Percentiles rank a stretch among this genome's conserved stretches.
Conservation (phyloP, 1,139 yeast genomes). For the Debaryomyces sp. region DNA sequence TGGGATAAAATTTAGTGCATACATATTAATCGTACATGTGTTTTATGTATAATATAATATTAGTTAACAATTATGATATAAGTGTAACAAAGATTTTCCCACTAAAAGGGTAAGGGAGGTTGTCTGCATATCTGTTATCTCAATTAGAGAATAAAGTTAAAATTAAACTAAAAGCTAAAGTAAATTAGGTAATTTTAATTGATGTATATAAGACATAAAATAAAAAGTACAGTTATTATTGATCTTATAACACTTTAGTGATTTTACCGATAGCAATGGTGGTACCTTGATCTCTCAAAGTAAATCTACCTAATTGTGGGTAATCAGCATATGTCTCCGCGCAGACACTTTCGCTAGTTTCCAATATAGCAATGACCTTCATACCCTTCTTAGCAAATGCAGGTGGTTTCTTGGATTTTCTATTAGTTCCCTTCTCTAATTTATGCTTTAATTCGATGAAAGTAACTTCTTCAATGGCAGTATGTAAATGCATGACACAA, state of each 20-base stretch:
- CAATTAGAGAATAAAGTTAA: constrained; percentile 2
- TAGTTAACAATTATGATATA: no score
- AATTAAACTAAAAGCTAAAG: no score
- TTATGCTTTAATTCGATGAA: constrained; percentile 85
- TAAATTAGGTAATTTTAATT: no score
- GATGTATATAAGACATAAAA: constrained; percentile 1
- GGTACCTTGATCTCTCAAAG: constrained; percentile 96
- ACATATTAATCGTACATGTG: no score
- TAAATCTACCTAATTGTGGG: constrained; percentile 96
- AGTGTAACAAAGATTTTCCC: no score
- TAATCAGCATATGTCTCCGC: constrained; percentile 90
- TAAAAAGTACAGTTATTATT: background rate
- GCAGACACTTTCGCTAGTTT: constrained; percentile 84
- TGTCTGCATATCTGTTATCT: background rate
- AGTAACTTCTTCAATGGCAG: constrained; percentile 94
- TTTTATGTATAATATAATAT: no score
- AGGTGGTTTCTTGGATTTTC: constrained; percentile 95
- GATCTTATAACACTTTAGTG: constrained; percentile 60
- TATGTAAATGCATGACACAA: constrained; percentile 98
- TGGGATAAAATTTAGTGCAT: constrained; percentile 40
- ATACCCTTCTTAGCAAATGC: constrained; percentile 99
- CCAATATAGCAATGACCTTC: constrained; percentile 93
- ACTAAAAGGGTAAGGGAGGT: no score
- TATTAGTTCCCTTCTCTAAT: constrained; percentile 94
- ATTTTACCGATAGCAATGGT: constrained; percentile 99